Conservation (phyloP, 345 rosid species). For the Physaria fendleri region DNA sequence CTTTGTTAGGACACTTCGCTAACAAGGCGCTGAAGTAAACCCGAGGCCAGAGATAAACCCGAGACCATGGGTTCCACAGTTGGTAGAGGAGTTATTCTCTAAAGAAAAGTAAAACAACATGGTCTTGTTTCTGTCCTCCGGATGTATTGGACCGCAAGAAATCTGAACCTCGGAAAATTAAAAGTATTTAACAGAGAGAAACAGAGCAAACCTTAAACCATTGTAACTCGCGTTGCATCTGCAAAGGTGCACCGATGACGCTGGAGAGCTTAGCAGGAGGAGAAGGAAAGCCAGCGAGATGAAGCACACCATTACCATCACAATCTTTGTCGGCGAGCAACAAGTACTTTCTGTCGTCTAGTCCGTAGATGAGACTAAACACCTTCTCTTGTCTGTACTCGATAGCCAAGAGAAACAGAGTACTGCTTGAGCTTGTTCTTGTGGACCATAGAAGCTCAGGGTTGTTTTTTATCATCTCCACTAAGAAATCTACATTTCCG, state of each 20-base stretch:
- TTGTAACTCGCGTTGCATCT: constrained; percentile 31
- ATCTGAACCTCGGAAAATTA: no score
- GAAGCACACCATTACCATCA: constrained; percentile 19
- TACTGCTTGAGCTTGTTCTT: constrained; percentile 15
- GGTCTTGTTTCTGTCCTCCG: no score
- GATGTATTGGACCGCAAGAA: no score
- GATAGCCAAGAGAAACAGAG: constrained; percentile 28
- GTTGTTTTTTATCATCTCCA: constrained; percentile 26
- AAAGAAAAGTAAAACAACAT: no score
- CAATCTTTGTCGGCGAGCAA: constrained; percentile 22
- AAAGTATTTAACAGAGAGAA: background rate
- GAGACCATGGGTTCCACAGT: no score
- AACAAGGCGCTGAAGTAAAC: no score
- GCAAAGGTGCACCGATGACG: constrained; percentile 21
- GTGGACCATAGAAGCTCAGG: constrained; percentile 28
- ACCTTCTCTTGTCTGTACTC: constrained; percentile 30
- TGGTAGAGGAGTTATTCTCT: no score
- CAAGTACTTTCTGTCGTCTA: constrained; percentile 8
- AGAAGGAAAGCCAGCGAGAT: constrained; percentile 25
- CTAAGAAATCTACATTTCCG: constrained; percentile 25
- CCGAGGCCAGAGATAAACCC: no score
- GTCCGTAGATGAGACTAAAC: constrained; percentile 24
- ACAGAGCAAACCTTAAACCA: constrained; percentile 31
- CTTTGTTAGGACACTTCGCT: no score
- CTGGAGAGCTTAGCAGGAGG: constrained; percentile 12